These are phyloP conservation scores for Spergularia bocconei DNA, from an alignment of 148 eudicot species.

Conservation along the genomic window DNA sequence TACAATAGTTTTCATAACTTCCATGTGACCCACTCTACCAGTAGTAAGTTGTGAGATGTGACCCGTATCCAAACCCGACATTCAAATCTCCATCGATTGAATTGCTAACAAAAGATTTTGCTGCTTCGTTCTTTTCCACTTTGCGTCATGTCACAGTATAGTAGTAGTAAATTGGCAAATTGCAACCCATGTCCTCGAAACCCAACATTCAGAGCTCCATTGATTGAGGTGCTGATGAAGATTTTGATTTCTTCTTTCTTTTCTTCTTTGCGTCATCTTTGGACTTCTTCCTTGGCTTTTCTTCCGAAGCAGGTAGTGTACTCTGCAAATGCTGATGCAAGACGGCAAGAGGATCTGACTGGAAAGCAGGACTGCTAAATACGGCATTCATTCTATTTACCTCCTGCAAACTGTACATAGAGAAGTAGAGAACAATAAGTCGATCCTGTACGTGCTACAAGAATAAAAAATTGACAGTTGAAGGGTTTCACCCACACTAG, in stretches of 20 bases:
- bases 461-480: neutral
- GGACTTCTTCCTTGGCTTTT: conserved; percentile 44
- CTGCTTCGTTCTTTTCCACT: conserved; percentile 60
- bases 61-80: neutral
- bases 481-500: conserved; percentile 57
- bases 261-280: conserved; percentile 41
- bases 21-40: no score
- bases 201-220: conserved; percentile 53
- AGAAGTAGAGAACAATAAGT: neutral
- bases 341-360: conserved; percentile 74
- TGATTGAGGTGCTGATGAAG: conserved; percentile 40
- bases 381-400: conserved; percentile 52
- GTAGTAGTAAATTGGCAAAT: no score
- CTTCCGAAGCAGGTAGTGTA: conserved; percentile 64
- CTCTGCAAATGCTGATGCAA: conserved; percentile 72
- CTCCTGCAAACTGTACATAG: conserved; percentile 64
- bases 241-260: conserved; percentile 61
- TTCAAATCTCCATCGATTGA: conserved; percentile 50
- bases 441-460: neutral
- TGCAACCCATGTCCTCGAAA: neutral
- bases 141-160: conserved; percentile 21
- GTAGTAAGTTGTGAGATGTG: neutral
- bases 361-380: conserved; percentile 55
- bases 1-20: no score
- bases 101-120: conserved; percentile 40